Evolutionary conservation across 2,329 filamentous ascomycete species (phyloP), one percentile per base, ranked within the genome.

Genomic region (Penicillium sp.): DNA sequence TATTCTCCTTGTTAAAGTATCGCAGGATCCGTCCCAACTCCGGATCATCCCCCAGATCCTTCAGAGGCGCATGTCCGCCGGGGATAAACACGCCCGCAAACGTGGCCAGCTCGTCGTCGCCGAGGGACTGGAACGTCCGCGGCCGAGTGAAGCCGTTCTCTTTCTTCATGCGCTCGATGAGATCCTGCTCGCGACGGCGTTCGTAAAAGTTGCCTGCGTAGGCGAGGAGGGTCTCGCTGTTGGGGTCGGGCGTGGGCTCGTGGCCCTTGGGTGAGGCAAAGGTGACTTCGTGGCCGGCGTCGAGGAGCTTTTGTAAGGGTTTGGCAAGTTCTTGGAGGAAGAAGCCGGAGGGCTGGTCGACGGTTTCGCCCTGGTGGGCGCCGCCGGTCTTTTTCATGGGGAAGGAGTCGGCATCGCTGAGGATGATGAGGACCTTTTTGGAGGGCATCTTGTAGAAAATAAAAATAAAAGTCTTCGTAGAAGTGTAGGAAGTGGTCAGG

Each of bases 141-240:
- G 73, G 73, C 1, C 42, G 48, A 2, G 55, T 57, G 50, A 76
- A 72, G 0, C 71, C 71, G 12, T 74, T 74, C 36, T 74, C 71
- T 12, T 61, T 61, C 56, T 70, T 74, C 72, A 75, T 74, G 25
- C 64, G 60, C 48, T 73, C 68, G 9, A 75, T 65, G 0, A 75
- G 61, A 0, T 67, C 66, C 1, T 66, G 60, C 43, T 75, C 72
- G 7, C 66, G 63, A 24, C 62, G 57, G 26, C 69, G 69, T 49
- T 73, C 70, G 57, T 73, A 72, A 56, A 69, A 72, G 55, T 74
- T 74, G n/a, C 73, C 72, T 3, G 66, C 72, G 47, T 73, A 75
- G 3, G 71, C 68, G 12, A 69, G 57, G 0, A 74, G 65, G 3
- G 64, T 66, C 49, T 69, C 62, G 51, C 70, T 73, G 53, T 67